These are phyloP conservation scores for Fusarium tricinctum DNA, from an alignment of 2,329 filamentous ascomycete genomes.

Conservation along the genomic window DNA sequence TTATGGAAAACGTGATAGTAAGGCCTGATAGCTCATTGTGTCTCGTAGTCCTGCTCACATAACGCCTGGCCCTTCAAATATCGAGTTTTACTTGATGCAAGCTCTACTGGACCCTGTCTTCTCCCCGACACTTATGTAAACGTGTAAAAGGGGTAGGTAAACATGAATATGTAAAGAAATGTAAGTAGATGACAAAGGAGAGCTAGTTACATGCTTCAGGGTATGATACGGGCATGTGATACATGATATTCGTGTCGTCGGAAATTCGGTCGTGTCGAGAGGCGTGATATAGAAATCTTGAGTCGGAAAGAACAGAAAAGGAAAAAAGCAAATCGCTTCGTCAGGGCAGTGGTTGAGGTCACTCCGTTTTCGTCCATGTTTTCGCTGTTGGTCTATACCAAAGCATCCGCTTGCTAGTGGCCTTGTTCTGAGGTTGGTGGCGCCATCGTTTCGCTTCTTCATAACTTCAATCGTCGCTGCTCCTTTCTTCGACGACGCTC, in stretches of 20 bases:
- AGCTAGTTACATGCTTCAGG: slow-evolving; percentile 35
- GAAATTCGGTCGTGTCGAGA: slow-evolving; percentile 38
- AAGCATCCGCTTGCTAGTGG: not conserved
- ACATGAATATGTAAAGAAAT: slow-evolving; percentile 8
- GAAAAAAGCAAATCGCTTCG: slow-evolving; percentile 26
- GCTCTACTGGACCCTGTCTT: slow-evolving; percentile 2
- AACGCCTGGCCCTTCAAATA: slow-evolving; percentile 4
- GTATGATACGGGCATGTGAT: slow-evolving; percentile 42
- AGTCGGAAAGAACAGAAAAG: slow-evolving; percentile 2
- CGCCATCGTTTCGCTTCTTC: slow-evolving; percentile 23
- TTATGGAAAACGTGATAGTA: slow-evolving; percentile 1
- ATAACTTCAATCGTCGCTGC: slow-evolving; percentile 55
- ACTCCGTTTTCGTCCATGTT: slow-evolving; percentile 12
- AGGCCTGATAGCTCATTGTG: not conserved
- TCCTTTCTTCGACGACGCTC: slow-evolving; percentile 58
- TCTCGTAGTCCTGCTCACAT: slow-evolving; percentile 2
- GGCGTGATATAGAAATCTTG: slow-evolving; percentile 21
- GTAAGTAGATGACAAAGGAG: slow-evolving; percentile 29
- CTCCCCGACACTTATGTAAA: slow-evolving; percentile 27
- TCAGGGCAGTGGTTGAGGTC: slow-evolving; percentile 24
- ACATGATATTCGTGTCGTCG: slow-evolving; percentile 48
- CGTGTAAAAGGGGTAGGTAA: not conserved
- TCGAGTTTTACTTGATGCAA: not conserved
- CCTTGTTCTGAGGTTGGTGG: slow-evolving; percentile 12
- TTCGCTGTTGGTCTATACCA: slow-evolving; percentile 4